Evolutionary conservation across 805 yeast species (phyloP).

Genomic region (Clavispora asparagi): DNA sequence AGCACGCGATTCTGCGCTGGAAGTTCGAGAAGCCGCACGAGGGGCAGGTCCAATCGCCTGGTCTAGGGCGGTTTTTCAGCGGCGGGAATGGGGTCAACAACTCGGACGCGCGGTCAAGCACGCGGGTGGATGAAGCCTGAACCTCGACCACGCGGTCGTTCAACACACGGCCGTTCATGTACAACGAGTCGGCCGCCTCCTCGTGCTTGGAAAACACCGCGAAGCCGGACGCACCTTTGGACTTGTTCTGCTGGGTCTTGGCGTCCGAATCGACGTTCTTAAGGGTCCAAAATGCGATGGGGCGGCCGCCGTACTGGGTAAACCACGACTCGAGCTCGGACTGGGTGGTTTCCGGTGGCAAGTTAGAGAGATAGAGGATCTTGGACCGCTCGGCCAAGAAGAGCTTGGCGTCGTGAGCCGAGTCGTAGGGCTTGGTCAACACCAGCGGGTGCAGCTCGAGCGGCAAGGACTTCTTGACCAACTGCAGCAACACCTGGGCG

Average conservation of each 20-base stretch:
- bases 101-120: slow-evolving; percentile 78
- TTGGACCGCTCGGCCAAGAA: slow-evolving; percentile 70
- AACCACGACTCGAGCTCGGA: slow-evolving; percentile 90
- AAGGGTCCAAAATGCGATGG: slow-evolving; percentile 85
- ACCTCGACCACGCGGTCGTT: slow-evolving; percentile 77
- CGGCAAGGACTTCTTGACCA: slow-evolving; percentile 44
- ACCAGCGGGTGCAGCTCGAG: slow-evolving; percentile 50
- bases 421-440: slow-evolving; percentile 70
- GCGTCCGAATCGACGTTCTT: slow-evolving; percentile 42
- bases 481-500: slow-evolving; percentile 39
- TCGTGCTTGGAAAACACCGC: slow-evolving; percentile 82
- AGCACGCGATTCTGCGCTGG: slow-evolving; percentile 90
- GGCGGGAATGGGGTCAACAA: slow-evolving; percentile 81
- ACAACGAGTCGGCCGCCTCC: slow-evolving; percentile 74
- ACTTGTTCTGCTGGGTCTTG: slow-evolving; percentile 29
- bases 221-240: slow-evolving; percentile 59
- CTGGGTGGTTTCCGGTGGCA: slow-evolving; percentile 85
- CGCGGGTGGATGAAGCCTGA: slow-evolving; percentile 76
- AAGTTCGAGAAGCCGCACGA: slow-evolving; percentile 93
- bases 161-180: slow-evolving; percentile 72
- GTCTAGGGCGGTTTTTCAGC: slow-evolving; percentile 82
- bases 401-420: slow-evolving; percentile 62
- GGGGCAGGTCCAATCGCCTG: slow-evolving; percentile 98
- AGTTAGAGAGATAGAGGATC: slow-evolving; percentile 72
- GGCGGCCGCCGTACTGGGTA: slow-evolving; percentile 78